phyloP scores from a whole-genome alignment of 768 basidiomycete species.

The Tulasnella sp. region DNA sequence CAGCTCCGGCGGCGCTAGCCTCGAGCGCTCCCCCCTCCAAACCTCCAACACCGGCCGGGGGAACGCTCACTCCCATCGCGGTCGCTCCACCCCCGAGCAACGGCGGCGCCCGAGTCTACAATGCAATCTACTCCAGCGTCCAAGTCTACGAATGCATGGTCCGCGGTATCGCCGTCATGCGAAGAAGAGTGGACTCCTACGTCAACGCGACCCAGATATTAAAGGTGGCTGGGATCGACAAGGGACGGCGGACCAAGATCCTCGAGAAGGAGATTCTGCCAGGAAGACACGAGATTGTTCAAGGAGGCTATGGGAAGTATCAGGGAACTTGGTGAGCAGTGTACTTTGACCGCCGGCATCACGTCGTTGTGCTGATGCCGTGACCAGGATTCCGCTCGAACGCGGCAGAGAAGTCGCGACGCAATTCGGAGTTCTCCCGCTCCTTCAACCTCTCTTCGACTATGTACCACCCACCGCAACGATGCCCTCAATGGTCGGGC shows the following conservation, averaged over 20 bases:
- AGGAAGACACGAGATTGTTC: constrained; percentile 95
- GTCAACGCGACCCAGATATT: constrained; percentile 99
- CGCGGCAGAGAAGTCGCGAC: constrained; percentile 86
- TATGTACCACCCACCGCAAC: constrained; percentile 74
- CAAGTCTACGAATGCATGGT: constrained; percentile 98
- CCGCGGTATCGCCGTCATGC: constrained; percentile 97
- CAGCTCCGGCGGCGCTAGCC: background rate
- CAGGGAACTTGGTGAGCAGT: constrained; percentile 91
- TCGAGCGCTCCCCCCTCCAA: background rate
- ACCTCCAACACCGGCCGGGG: background rate
- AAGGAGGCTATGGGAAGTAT: constrained; percentile 98
- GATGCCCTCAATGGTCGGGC: constrained; percentile 54
- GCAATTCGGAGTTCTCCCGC: constrained; percentile 83
- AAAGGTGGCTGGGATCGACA: constrained; percentile 97
- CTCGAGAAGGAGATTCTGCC: constrained; percentile 93
- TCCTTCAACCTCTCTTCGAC: constrained; percentile 87
- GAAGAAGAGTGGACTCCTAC: constrained; percentile 85
- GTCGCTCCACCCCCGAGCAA: background rate
- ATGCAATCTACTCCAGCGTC: constrained; percentile 86
- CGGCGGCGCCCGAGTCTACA: constrained; percentile 45
- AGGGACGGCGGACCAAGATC: constrained; percentile 93
- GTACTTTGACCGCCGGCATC: constrained; percentile 2
- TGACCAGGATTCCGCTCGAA: constrained; percentile 85
- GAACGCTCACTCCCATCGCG: background rate
- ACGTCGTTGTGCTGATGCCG: background rate